These are phyloP conservation scores for Alternaria dauci DNA, from an alignment of 2,329 filamentous ascomycete species.

Conservation along the genomic window DNA sequence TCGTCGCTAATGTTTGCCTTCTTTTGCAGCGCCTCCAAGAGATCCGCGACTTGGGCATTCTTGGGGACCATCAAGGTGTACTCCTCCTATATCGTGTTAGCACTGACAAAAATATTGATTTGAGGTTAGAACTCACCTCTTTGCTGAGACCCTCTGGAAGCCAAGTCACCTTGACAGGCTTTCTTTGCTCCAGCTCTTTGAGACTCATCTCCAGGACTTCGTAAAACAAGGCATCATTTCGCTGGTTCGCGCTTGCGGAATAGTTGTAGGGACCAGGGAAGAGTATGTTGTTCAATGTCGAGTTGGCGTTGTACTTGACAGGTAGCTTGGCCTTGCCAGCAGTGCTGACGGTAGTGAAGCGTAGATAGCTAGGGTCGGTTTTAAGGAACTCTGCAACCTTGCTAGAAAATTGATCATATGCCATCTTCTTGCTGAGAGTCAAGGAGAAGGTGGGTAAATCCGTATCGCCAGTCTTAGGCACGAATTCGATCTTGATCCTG, in stretches of 20 bases:
- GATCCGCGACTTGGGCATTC: constrained; percentile 79
- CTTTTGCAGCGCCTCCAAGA: constrained; percentile 78
- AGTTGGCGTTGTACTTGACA: constrained; percentile 75
- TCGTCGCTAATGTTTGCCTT: constrained; percentile 84
- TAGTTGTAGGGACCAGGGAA: constrained; percentile 74
- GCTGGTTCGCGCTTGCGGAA: constrained; percentile 71
- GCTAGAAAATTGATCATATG: constrained; percentile 84
- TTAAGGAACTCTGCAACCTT: constrained; percentile 81
- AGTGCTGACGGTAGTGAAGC: constrained; percentile 87
- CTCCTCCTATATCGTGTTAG: constrained; percentile 65
- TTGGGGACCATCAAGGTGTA: constrained; percentile 88
- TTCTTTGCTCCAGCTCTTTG: constrained; percentile 92
- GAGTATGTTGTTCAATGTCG: constrained; percentile 81
- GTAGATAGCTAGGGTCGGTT: constrained; percentile 84
- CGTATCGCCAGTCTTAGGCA: constrained; percentile 67
- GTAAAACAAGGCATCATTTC: constrained; percentile 83
- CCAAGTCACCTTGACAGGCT: constrained; percentile 82
- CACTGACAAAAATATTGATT: background rate
- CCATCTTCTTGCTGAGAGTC: constrained; percentile 84
- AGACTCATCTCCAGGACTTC: constrained; percentile 95
- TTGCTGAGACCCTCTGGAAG: constrained; percentile 90
- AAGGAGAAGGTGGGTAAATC: constrained; percentile 75
- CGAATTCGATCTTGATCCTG: constrained; percentile 80
- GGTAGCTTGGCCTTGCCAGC: constrained; percentile 79
- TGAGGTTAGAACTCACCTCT: constrained; percentile 66